phyloP scores from a whole-genome alignment of 129 eudicot genomes.

The Centrapalus pauciflorus region DNA sequence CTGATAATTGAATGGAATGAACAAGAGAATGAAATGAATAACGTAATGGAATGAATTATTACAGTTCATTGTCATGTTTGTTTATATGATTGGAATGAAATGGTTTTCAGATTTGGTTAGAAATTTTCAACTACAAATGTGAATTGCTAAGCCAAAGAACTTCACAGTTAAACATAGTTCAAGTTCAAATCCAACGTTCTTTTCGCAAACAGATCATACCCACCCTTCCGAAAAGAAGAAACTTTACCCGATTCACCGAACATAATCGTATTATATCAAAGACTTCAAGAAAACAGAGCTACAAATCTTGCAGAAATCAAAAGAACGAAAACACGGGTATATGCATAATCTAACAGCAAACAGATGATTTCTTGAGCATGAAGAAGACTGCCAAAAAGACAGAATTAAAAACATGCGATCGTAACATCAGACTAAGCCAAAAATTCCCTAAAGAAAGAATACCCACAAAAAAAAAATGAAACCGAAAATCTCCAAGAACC shows the following conservation, averaged over 20 bases:
- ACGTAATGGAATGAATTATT: too few relatives aligned
- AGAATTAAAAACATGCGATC: slow-evolving; percentile 9
- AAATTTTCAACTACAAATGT: too few relatives aligned
- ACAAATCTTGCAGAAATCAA: slow-evolving; percentile 14
- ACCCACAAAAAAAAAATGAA: slow-evolving; percentile 1
- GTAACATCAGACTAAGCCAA: slow-evolving; percentile 21
- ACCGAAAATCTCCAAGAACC: neutral
- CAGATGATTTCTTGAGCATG: slow-evolving; percentile 2
- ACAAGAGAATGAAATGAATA: too few relatives aligned
- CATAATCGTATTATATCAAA: neutral
- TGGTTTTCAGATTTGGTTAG: too few relatives aligned
- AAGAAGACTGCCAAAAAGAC: slow-evolving; percentile 5
- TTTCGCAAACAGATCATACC: too few relatives aligned
- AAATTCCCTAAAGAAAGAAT: slow-evolving; percentile 20
- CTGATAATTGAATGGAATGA: too few relatives aligned
- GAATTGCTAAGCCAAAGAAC: too few relatives aligned
- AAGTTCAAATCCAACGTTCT: too few relatives aligned
- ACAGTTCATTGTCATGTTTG: too few relatives aligned
- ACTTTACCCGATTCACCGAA: neutral
- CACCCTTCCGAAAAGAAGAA: neutral
- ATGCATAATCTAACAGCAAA: slow-evolving; percentile 24
- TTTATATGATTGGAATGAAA: too few relatives aligned
- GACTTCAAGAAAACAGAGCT: neutral
- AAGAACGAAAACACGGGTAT: neutral
- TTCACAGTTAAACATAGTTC: too few relatives aligned